Conservation (phyloP, 306 rosid species). For the Quercus bicolor region DNA sequence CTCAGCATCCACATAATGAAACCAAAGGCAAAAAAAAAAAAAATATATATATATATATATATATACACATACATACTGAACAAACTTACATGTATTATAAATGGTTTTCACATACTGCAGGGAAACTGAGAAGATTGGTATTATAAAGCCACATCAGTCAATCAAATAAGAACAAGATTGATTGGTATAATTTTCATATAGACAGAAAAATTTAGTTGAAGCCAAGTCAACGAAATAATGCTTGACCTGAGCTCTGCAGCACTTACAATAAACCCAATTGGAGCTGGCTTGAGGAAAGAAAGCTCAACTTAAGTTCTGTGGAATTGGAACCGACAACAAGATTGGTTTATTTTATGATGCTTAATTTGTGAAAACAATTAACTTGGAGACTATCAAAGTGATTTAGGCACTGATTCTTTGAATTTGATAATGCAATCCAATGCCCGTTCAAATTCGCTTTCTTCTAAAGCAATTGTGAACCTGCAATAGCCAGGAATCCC, state of each 20-base stretch:
- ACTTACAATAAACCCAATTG: neutral
- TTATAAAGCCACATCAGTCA: neutral
- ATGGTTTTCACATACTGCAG: neutral
- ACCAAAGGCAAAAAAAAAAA: neutral
- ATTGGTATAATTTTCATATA: neutral
- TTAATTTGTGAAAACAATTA: neutral
- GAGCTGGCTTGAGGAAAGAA: neutral
- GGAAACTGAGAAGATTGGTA: neutral
- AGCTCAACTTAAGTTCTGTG: neutral
- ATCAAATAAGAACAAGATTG: neutral
- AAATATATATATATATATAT: no score
- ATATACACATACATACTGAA: neutral
- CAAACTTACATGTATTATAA: neutral
- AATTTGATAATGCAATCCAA: conserved; percentile 71
- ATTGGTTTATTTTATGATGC: neutral
- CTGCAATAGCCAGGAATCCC: conserved; percentile 95
- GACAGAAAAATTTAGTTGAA: neutral
- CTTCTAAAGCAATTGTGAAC: conserved; percentile 79
- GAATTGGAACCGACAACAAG: neutral
- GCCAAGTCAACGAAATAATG: no score
- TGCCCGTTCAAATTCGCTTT: conserved; percentile 68
- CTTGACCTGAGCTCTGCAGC: no score
- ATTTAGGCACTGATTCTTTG: conserved; percentile 35
- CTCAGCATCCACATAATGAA: neutral
- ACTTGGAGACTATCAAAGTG: neutral